These are phyloP conservation scores for Nidularia pulvinata DNA, from an alignment of 768 basidiomycete species.

Conservation along the genomic window DNA sequence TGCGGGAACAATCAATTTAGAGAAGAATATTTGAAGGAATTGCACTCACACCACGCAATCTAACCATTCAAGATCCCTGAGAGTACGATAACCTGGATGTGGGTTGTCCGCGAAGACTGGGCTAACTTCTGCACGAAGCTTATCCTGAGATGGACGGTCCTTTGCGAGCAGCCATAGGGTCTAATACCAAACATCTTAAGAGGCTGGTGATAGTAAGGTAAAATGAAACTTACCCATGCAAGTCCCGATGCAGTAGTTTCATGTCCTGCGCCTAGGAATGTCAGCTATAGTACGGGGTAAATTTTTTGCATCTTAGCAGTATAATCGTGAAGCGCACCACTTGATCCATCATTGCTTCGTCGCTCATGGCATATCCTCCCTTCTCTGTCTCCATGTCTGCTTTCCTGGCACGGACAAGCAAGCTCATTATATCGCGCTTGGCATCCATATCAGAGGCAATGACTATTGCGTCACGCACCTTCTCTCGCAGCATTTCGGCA, in stretches of 20 bases:
- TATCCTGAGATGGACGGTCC: conserved; percentile 43
- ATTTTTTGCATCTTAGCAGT: too few species aligned
- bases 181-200: conserved; percentile 17
- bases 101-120: conserved; percentile 29
- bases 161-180: conserved; percentile 55
- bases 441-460: conserved; percentile 19
- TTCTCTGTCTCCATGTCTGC: conserved; percentile 18
- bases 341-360: conserved; percentile 37
- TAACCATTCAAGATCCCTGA: conserved; percentile 37
- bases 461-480: conserved; percentile 20
- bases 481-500: conserved; percentile 25
- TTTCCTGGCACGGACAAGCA: conserved; percentile 33
- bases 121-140: conserved; percentile 52
- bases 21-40: neutral
- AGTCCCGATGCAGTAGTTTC: conserved; percentile 47
- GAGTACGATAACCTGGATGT: conserved; percentile 32
- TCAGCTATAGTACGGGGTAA: conserved; percentile 24
- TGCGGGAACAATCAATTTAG: conserved; percentile 6
- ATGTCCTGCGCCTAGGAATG: conserved; percentile 46
- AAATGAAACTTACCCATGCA: conserved; percentile 37
- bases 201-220: neutral
- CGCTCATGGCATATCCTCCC: conserved; percentile 26
- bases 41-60: conserved; percentile 35
- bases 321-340: conserved; percentile 15
- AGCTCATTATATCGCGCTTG: conserved; percentile 38